A percentile compares a stretch with the other conserved stretches of the same genome.
Conservation (phyloP, 108 stramenopile genomes). For the Nitzschia sp. region DNA sequence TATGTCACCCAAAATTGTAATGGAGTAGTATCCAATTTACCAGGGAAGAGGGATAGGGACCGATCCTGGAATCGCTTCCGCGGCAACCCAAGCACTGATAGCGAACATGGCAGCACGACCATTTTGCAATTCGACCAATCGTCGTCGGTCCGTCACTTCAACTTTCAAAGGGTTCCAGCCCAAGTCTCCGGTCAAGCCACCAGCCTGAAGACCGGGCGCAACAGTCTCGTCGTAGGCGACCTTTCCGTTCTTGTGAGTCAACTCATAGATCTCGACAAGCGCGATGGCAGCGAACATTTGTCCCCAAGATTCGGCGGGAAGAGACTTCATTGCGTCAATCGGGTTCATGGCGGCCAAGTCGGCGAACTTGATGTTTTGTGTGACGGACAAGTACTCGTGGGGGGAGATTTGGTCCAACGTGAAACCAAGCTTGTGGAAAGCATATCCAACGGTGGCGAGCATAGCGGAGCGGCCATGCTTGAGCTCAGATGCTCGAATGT, state of each 20-base stretch:
- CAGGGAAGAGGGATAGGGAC: constrained; percentile 63
- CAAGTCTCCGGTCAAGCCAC: constrained; percentile 61
- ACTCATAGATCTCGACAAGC: constrained; percentile 58
- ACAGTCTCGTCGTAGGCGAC: constrained; percentile 43
- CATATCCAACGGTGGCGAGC: constrained; percentile 62
- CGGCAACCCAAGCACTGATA: constrained; percentile 62
- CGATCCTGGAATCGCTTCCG: constrained; percentile 54
- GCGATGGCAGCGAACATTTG: constrained; percentile 69
- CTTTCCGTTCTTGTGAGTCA: constrained; percentile 63
- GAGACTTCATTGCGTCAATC: constrained; percentile 52
- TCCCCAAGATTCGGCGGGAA: constrained; percentile 53
- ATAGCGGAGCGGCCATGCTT: constrained; percentile 77
- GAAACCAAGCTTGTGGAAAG: constrained; percentile 63
- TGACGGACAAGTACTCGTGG: constrained; percentile 60
- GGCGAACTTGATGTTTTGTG: constrained; percentile 57
- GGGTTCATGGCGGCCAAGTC: constrained; percentile 68
- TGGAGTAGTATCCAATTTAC: no score
- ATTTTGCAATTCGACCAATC: constrained; percentile 60
- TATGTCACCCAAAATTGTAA: no score
- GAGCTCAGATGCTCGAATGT: constrained; percentile 63
- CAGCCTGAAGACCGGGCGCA: constrained; percentile 59
- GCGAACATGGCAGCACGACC: constrained; percentile 77
- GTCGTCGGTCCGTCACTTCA: constrained; percentile 49
- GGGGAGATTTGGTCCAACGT: constrained; percentile 65
- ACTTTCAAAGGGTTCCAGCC: constrained; percentile 63